These are phyloP conservation scores for Suhomyces tanzawaensis DNA, from an alignment of 805 yeast genomes.

Conservation along the genomic window DNA sequence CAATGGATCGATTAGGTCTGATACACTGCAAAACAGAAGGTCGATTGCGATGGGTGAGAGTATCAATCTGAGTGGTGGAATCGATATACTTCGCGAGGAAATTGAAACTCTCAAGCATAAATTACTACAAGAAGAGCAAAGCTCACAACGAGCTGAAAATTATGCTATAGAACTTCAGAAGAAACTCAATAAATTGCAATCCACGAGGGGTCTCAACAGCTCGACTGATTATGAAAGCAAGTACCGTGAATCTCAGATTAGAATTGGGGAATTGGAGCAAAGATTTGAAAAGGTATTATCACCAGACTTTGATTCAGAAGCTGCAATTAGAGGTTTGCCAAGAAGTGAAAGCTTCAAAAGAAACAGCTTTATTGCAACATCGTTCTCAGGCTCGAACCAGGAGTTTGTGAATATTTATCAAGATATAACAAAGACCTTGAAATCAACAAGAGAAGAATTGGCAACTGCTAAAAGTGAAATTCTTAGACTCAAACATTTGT, in stretches of 20 bases:
- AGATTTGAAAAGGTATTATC: constrained; percentile 16
- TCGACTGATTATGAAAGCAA: constrained; percentile 36
- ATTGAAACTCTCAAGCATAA: constrained; percentile 47
- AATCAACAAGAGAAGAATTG: constrained; percentile 44
- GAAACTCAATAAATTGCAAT: constrained; percentile 39
- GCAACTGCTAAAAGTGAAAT: constrained; percentile 41
- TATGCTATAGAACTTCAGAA: constrained; percentile 45
- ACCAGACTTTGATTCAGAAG: neutral
- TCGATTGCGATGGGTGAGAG: constrained; percentile 35
- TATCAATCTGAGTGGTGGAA: constrained; percentile 8
- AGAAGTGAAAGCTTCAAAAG: constrained; percentile 37
- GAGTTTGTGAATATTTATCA: constrained; percentile 51
- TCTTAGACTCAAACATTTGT: constrained; percentile 37
- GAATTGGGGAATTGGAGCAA: constrained; percentile 33
- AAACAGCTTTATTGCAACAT: constrained; percentile 18
- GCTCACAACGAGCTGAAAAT: constrained; percentile 50
- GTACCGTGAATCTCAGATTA: constrained; percentile 32
- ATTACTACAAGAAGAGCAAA: constrained; percentile 50
- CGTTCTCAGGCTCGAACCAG: constrained; percentile 30
- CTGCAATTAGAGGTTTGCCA: constrained; percentile 20
- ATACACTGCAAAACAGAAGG: constrained; percentile 24
- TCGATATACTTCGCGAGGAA: constrained; percentile 35
- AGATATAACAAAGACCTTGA: constrained; percentile 47
- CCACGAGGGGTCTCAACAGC: constrained; percentile 37
- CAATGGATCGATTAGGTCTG: constrained; percentile 49